Evolutionary conservation across 129 eudicot species (phyloP).

Genomic region (Arctium lappa): DNA sequence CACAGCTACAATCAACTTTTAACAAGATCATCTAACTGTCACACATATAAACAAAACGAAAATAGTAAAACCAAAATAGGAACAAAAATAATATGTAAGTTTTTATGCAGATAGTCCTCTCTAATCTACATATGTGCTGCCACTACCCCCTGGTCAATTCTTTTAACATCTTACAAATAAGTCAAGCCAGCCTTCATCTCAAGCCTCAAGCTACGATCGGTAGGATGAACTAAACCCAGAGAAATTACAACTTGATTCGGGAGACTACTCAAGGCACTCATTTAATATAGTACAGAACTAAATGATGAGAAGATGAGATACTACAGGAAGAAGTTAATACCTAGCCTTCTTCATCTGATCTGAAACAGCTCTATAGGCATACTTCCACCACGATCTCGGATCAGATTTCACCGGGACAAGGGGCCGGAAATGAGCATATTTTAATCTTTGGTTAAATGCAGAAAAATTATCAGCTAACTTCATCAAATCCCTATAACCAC

Average conservation of each 20-base stretch:
- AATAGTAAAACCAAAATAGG: not conserved
- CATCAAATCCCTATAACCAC: constrained; percentile 81
- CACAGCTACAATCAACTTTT: not conserved
- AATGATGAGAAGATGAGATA: constrained; percentile 1
- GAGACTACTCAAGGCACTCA: constrained; percentile 4
- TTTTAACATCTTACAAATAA: constrained; percentile 7
- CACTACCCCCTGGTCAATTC: constrained; percentile 4
- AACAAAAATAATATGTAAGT: not conserved
- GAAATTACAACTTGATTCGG: not conserved
- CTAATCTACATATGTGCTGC: constrained; percentile 13
- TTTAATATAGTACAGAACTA: not conserved
- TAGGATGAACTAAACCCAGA: not conserved
- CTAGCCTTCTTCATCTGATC: constrained; percentile 90
- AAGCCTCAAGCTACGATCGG: constrained; percentile 3
- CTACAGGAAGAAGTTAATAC: constrained; percentile 31
- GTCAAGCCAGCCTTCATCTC: constrained; percentile 22
- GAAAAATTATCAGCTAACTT: constrained; percentile 95
- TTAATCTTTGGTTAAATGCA: constrained; percentile 79
- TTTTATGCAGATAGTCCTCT: constrained; percentile 10
- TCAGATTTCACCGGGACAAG: constrained; percentile 67
- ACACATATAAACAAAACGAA: not conserved
- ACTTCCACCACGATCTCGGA: constrained; percentile 95
- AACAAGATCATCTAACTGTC: constrained; percentile 13
- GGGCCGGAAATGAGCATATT: constrained; percentile 89
- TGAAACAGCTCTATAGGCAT: constrained; percentile 59